These are phyloP conservation scores for Barnettozyma vustinii DNA, from an alignment of 805 yeast genomes.

Conservation along the genomic window DNA sequence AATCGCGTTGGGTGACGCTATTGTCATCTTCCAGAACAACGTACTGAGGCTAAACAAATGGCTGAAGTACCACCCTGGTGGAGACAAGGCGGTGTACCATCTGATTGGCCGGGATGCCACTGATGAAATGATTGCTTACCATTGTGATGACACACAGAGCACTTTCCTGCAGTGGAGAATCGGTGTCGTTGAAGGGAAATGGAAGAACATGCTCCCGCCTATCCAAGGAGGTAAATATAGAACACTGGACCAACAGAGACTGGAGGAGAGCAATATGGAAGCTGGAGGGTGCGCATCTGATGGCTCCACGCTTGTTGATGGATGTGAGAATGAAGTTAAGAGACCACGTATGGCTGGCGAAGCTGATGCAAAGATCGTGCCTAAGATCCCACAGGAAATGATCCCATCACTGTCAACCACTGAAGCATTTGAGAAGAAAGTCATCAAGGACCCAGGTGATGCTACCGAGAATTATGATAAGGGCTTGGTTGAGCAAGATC, in stretches of 20 bases:
- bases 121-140: constrained; percentile 86
- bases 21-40: constrained; percentile 56
- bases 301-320: constrained; percentile 7
- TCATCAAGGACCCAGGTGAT: constrained; percentile 51
- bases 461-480: constrained; percentile 56
- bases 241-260: constrained; percentile 25
- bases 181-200: constrained; percentile 56
- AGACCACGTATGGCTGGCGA: constrained; percentile 33
- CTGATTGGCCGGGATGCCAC: constrained; percentile 88
- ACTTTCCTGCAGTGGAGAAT: constrained; percentile 54
- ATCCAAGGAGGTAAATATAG: constrained; percentile 71
- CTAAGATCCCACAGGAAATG: constrained; percentile 46
- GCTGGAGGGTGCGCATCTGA: constrained; percentile 1
- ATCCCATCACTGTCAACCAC: constrained; percentile 35
- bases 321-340: neutral
- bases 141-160: constrained; percentile 49
- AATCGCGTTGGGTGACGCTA: constrained; percentile 62
- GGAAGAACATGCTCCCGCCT: constrained; percentile 82
- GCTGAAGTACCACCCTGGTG: constrained; percentile 82
- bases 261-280: neutral
- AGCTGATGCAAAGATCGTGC: constrained; percentile 37
- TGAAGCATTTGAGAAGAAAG: constrained; percentile 24
- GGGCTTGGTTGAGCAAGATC: constrained; percentile 46
- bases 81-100: constrained; percentile 77
- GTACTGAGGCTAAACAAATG: constrained; percentile 67